A percentile compares a stretch with the other conserved stretches of the same genome.
phyloP scores from a whole-genome alignment of 2,329 filamentous ascomycete species.

The Colletotrichum noveboracense region DNA sequence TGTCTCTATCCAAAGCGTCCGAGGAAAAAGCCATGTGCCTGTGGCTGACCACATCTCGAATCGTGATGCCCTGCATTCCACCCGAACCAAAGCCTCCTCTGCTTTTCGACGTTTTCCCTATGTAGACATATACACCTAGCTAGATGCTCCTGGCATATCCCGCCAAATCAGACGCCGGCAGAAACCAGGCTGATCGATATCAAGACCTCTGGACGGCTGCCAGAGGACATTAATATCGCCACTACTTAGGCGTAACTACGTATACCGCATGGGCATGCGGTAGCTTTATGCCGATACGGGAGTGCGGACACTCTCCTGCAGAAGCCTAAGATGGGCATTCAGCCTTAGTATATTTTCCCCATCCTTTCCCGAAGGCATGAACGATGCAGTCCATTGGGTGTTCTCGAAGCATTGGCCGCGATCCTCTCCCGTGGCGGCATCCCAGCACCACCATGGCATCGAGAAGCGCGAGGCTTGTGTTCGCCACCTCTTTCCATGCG shows the following conservation, averaged over 20 bases:
- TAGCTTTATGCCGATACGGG: too few species aligned
- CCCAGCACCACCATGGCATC: not conserved
- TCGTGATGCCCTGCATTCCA: fast-evolving
- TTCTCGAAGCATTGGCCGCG: not conserved
- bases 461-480: not conserved
- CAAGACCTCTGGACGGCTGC: not conserved
- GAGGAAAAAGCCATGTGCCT: not conserved
- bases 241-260: too few species aligned
- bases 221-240: too few species aligned
- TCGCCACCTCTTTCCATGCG: fast-evolving
- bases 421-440: not conserved
- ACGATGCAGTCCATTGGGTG: too few species aligned
- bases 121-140: fast-evolving
- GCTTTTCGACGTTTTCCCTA: not conserved
- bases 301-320: not conserved
- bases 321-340: not conserved
- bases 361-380: not conserved
- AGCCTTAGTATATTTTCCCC: not conserved
- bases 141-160: not conserved
- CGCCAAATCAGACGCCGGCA: fast-evolving
- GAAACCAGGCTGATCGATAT: not conserved
- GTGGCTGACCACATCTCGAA: not conserved
- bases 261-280: too few species aligned
- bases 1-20: not conserved
- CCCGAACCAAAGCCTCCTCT: fast-evolving